Conservation (phyloP, 1,284 basidiomycete species). For the Rhodotorula sp. region DNA sequence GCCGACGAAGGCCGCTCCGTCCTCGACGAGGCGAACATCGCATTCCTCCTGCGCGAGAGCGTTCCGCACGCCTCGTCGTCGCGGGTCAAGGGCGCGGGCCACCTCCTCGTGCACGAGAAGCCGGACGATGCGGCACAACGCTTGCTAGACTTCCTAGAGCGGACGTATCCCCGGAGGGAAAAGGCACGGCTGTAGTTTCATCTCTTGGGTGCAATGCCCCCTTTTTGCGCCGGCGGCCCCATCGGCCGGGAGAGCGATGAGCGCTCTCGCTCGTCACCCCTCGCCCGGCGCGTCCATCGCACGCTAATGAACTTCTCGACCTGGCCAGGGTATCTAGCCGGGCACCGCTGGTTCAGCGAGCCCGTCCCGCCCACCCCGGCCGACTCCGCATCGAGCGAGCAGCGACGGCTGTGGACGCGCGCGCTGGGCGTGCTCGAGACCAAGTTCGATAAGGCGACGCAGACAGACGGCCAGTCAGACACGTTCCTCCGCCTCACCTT, state of each 20-base stretch:
- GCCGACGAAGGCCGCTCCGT: conserved; percentile 41
- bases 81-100: conserved; percentile 46
- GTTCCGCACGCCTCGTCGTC: conserved; percentile 39
- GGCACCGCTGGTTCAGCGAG: conserved; percentile 9
- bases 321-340: conserved; percentile 24
- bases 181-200: conserved; percentile 33
- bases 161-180: conserved; percentile 40
- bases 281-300: background rate
- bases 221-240: background rate
- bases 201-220: background rate
- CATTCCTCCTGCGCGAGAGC: conserved; percentile 6
- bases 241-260: background rate
- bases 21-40: conserved; percentile 31
- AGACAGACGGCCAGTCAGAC: conserved; percentile 19
- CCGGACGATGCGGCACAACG: conserved; percentile 51
- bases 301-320: conserved; percentile 13
- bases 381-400: background rate
- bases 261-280: background rate
- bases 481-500: conserved; percentile 18
- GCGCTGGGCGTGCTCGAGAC: conserved; percentile 27
- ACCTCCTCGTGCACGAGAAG: conserved; percentile 55
- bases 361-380: too few species aligned
- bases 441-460: conserved; percentile 27
- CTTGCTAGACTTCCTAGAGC: conserved; percentile 49
- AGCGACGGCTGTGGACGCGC: conserved; percentile 1